Conservation (phyloP, 1,284 basidiomycete species). For the Hemileccinum hortonii region DNA sequence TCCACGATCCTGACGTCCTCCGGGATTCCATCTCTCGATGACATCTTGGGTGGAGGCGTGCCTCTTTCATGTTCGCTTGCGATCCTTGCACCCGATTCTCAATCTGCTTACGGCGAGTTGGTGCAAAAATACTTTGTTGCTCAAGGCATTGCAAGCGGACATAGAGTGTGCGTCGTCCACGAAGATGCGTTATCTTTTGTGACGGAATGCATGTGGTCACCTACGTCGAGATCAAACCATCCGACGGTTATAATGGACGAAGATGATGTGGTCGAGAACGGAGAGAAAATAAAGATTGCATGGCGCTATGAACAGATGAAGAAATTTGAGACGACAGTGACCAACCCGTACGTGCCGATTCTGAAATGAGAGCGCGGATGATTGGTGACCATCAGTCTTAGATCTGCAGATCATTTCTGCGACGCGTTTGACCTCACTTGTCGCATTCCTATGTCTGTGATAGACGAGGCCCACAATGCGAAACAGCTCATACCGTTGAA, state of each 20-base stretch:
- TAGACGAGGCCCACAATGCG: conserved; percentile 44
- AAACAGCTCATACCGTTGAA: conserved; percentile 41
- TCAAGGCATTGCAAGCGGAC: conserved; percentile 77
- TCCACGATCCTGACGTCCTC: conserved; percentile 74
- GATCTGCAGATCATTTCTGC: conserved; percentile 63
- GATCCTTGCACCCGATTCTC: conserved; percentile 77
- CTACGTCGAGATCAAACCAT: conserved; percentile 33
- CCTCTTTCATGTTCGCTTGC: conserved; percentile 78
- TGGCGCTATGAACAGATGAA: conserved; percentile 96
- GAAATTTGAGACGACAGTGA: conserved; percentile 85
- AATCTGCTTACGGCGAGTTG: conserved; percentile 85
- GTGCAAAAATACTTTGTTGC: conserved; percentile 86
- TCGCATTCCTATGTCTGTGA: conserved; percentile 50
- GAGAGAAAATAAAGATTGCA: conserved; percentile 79
- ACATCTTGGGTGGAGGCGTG: conserved; percentile 91
- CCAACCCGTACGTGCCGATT: conserved; percentile 46
- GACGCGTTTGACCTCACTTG: conserved; percentile 70
- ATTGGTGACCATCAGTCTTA: conserved; percentile 29
- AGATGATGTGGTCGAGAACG: conserved; percentile 38
- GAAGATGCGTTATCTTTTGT: conserved; percentile 55
- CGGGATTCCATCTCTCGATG: conserved; percentile 93
- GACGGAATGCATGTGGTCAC: conserved; percentile 78
- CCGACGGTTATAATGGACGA: conserved; percentile 17
- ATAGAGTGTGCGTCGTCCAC: conserved; percentile 70
- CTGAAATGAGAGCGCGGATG: conserved; percentile 2